Evolutionary conservation across 768 basidiomycete species (phyloP), one percentile per base, ranked within the genome.

Genomic region (Boletus sp.): DNA sequence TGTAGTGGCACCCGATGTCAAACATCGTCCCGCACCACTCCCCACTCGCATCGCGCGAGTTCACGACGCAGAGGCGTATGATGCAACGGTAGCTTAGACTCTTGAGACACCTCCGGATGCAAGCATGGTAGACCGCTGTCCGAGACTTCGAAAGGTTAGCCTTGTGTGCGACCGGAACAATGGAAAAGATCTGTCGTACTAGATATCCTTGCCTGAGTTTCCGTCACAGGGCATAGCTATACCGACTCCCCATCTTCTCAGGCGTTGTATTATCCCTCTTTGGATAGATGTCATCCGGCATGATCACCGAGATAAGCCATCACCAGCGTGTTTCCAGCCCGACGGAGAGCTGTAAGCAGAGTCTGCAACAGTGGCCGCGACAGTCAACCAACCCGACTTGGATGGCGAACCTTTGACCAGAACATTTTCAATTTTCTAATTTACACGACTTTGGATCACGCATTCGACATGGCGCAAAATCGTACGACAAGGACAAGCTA

Each of bases 241-340:
- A 92, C 67, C 83, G 85, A 4, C n/a, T n/a, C 81, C 96, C 85
- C 40, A 77, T 89, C 35, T 95, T 98, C 72, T 78, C 80, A 1
- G 85, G 78, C 3, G 77, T 95, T 12, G 76, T 82, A 1, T 72
- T 96, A 8, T 89, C 85, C 55, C 76, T 89, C 4, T 91, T 94
- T 0, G 93, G 92, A 9, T 92, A 36, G 80, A 84, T 9, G 84
- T 88, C 57, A 70, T 86, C 42, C 67, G 76, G 24, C 24, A 4
- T 71, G 78, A 14, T 84, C 18, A 80, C 81, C 0, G 72, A 85
- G 50, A 87, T 96, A 56, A 83, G 83, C 64, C 78, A 81, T 47
- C 69, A 24, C 24, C 24, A 3, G 24, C 24, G 24, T 24, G 24
- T 3, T 2, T 24, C 24, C 24, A 24, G 24, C 24, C 24, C 24